These are phyloP conservation scores for Fusarium sp. DNA, from an alignment of 2,329 filamentous ascomycete genomes.

Conservation along the genomic window DNA sequence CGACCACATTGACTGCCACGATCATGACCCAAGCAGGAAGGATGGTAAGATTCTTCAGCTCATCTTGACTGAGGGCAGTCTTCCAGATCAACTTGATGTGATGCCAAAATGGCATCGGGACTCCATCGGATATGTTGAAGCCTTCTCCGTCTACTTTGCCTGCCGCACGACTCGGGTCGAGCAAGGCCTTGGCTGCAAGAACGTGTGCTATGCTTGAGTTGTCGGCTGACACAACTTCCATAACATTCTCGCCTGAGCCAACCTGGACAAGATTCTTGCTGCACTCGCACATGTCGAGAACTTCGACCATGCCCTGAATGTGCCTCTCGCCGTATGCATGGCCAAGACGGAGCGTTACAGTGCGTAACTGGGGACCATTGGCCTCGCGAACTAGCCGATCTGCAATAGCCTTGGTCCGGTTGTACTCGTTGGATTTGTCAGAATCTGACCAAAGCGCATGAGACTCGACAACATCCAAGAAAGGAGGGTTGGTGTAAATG, in stretches of 20 bases:
- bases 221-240: conserved; percentile 43
- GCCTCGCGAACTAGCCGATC: conserved; percentile 45
- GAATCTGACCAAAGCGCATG: conserved; percentile 35
- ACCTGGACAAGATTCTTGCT: conserved; percentile 47
- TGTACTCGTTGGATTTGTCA: conserved; percentile 41
- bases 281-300: conserved; percentile 48
- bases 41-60: conserved; percentile 4
- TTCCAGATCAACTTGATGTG: conserved; percentile 42
- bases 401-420: conserved; percentile 47
- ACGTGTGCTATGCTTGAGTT: conserved; percentile 42
- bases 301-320: conserved; percentile 40
- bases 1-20: conserved; percentile 11
- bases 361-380: conserved; percentile 41
- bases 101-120: conserved; percentile 46
- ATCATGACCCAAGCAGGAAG: conserved; percentile 43
- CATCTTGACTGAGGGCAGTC: conserved; percentile 23
- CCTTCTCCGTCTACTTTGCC: conserved; percentile 46
- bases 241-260: conserved; percentile 38
- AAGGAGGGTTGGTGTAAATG: conserved; percentile 41
- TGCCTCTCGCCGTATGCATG: conserved; percentile 49
- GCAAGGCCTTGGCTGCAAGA: conserved; percentile 43
- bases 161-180: conserved; percentile 17
- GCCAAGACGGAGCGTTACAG: conserved; percentile 40
- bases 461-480: conserved; percentile 37
- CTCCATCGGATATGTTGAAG: conserved; percentile 50